Conservation (phyloP, 768 basidiomycete genomes). For the Podaxis sp. region DNA sequence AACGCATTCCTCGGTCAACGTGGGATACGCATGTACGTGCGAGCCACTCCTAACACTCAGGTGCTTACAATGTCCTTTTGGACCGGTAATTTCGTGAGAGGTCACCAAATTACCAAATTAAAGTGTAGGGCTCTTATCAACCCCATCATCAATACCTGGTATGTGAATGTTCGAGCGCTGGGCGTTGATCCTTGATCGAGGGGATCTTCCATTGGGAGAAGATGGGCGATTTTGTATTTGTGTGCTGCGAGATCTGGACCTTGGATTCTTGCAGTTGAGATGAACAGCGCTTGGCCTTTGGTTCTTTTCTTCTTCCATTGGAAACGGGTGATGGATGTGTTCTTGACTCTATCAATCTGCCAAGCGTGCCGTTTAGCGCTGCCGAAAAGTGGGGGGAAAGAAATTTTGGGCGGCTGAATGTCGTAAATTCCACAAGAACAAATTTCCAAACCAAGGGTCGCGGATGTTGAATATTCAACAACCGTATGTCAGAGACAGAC, state of each 20-base stretch:
- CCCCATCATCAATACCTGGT: neutral
- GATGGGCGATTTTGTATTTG: neutral
- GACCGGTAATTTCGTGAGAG: neutral
- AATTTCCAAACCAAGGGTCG: neutral
- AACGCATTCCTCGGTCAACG: neutral
- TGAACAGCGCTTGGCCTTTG: neutral
- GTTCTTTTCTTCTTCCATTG: neutral
- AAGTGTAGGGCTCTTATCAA: neutral
- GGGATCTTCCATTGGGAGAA: slow-evolving; percentile 7
- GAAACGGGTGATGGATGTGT: neutral
- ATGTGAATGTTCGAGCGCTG: neutral
- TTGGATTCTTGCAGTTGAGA: neutral
- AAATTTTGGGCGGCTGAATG: neutral
- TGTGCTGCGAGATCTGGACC: slow-evolving; percentile 1
- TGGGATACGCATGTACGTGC: neutral
- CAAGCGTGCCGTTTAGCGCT: neutral
- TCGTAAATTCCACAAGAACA: neutral
- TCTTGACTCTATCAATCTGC: neutral
- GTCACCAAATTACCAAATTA: neutral
- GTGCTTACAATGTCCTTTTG: neutral
- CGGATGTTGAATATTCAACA: neutral
- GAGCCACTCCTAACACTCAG: neutral
- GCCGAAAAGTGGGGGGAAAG: neutral
- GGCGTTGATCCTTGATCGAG: slow-evolving; percentile 1
- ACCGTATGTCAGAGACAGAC: neutral